Base-by-base conservation (phyloP, 2,329 filamentous ascomycete species). In the Ilyonectria mors-panacis region DNA sequence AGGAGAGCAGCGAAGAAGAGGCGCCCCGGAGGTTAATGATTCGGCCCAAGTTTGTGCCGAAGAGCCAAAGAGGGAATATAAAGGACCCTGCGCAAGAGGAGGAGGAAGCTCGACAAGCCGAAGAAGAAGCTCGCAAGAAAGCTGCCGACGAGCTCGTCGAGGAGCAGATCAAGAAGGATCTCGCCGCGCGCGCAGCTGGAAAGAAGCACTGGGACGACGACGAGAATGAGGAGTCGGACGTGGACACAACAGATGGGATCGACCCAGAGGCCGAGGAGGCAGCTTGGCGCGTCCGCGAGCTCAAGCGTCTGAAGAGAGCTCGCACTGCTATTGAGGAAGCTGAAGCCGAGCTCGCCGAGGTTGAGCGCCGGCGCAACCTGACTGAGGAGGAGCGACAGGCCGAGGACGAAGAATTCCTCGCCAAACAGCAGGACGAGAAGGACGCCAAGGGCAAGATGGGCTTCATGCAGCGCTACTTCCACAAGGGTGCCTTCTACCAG, bases 391-490 rank as follows among this genome's bases (percentile, higher is more conserved):
- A 98, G 81, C 89, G 96, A 54, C 90, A 91, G 65, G 91, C 90
- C 65, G 96, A 99, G 79, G 96, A 99, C 80, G 88, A 91, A 48
- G 93, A 88, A 57, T 93, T 90, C 79, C 83, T 98, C 19, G 91
- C 91, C 1, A 86, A 87, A 71, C 95, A 98, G 81, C 90, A 92
- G 73, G 92, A 93, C 69, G 94, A 97, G 70, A 93, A 93, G 75
- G 90, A 93, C 68, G 81, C 85, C 57, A 91, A 92, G 67, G 94
- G 94, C 59, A 92, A 95, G 81, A 94, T 96, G 86, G 88, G 88
- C 2, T 98, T 91, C 80, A 94, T 98, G 93, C 95, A 98, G 78
- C 94, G 95, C 78, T 99, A 98, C 83, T 95, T 94, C 81, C 96
- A 99, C 86, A 95, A 95, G 83, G 96, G 96, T 55, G 96, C 96